Base-by-base conservation (phyloP, 345 rosid genomes). In the Acer campestre region DNA sequence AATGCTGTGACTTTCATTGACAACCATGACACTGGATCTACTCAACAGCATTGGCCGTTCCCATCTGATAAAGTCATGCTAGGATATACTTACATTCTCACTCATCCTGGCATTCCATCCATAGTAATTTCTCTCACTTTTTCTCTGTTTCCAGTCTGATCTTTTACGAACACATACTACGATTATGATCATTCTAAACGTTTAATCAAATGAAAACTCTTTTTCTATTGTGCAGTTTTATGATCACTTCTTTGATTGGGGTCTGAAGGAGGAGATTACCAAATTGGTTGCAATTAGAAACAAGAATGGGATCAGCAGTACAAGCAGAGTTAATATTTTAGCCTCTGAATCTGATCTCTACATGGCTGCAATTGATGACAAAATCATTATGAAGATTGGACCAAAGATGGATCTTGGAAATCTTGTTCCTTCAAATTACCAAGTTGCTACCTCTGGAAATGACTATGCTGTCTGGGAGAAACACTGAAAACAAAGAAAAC, bases 1-100 rank as follows among this genome's bases (percentile, higher is more conserved):
- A 90, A 87, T 23, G 99, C 98, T 0, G 96, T 91, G 27, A 95
- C 96, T 70, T 95, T 92, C 70, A 73, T 95, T 1, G 97, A 95
- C 79, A 95, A 93, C 78, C 98, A 93, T 63, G 93, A 93, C 76
- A 92, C 96, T 0, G 94, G 87, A 3, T 90, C 97, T n/a, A n/a
- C n/a, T 35, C 94, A 91, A 31, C 46, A 65, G 0, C 20, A 77
- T 0, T 93, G 95, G 97, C 86, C 89, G 8, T 93, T 92, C 71
- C 97, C 97, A 20, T 82, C 90, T 2, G 98, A 92, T n/a, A 88
- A 92, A 87, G 87, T 95, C 81, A 90, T 91, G 94, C 90, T 85
- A 59, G 98, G 98, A 75, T 95, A 93, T 67, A 92, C 89, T 61
- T 95, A 95, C 80, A 93, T 91, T 77, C 98, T 91, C 74, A 91